These are phyloP conservation scores for Metschnikowia lunata DNA, from an alignment of 805 yeast species.

Conservation along the genomic window DNA sequence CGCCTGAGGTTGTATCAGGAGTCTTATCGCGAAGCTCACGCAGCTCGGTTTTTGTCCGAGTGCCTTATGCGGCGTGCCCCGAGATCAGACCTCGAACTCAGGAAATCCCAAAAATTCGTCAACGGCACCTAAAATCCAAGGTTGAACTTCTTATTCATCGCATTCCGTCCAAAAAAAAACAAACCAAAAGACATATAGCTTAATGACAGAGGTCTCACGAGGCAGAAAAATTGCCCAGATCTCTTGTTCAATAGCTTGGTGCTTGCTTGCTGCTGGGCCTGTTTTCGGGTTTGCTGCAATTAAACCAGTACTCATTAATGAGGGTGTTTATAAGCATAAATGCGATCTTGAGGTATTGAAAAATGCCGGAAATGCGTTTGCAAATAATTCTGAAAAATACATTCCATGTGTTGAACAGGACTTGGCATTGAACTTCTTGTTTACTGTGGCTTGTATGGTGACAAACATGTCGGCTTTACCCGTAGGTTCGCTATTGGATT, in stretches of 20 bases:
- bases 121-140: too few species aligned
- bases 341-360: slow-evolving; percentile 41
- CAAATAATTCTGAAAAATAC: background rate
- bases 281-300: slow-evolving; percentile 95
- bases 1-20: too few species aligned
- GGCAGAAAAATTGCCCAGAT: slow-evolving; percentile 48
- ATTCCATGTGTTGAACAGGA: slow-evolving; percentile 70
- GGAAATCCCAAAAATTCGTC: too few species aligned
- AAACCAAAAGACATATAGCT: background rate
- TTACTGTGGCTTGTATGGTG: slow-evolving; percentile 80
- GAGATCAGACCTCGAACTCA: too few species aligned
- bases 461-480: slow-evolving; percentile 80
- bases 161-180: background rate
- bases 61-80: too few species aligned
- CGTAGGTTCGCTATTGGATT: slow-evolving; percentile 77
- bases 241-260: slow-evolving; percentile 76
- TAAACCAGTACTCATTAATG: slow-evolving; percentile 72
- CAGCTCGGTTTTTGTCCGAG: too few species aligned
- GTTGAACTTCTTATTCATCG: too few species aligned
- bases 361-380: background rate
- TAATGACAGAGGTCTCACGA: slow-evolving; percentile 16
- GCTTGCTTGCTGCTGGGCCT: slow-evolving; percentile 88
- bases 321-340: slow-evolving; percentile 66
- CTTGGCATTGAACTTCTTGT: slow-evolving; percentile 72
- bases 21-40: too few species aligned